phyloP scores from a whole-genome alignment of 176 grass and related monocot species.

The Otatea glauca region DNA sequence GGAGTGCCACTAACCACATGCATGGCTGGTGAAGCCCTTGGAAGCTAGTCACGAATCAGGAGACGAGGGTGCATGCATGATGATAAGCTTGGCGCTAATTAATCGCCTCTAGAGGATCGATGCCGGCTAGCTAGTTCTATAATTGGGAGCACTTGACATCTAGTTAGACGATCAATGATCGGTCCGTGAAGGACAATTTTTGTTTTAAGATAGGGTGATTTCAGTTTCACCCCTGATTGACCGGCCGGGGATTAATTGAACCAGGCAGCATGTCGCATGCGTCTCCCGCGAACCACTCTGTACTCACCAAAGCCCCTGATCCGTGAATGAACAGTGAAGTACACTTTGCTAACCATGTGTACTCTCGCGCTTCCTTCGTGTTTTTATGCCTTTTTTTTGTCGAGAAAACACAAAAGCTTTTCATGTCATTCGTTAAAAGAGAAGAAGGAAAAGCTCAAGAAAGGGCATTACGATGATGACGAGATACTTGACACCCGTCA shows the following conservation, averaged over 20 bases:
- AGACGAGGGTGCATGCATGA: not conserved
- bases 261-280: no score
- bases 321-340: not conserved
- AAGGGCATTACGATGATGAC: no score
- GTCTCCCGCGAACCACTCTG: no score
- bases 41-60: conserved; percentile 1
- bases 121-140: conserved; percentile 2
- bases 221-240: not conserved
- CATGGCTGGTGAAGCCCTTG: conserved; percentile 29
- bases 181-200: not conserved
- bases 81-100: not conserved
- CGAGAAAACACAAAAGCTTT: no score
- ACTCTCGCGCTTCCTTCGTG: no score
- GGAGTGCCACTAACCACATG: not conserved
- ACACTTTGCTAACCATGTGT: not conserved
- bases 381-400: no score
- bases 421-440: no score
- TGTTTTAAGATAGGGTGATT: not conserved
- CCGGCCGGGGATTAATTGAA: not conserved
- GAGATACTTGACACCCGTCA: no score
- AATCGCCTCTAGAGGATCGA: not conserved
- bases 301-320: no score
- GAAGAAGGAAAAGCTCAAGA: no score
- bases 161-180: not conserved
- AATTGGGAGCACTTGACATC: not conserved